Percentiles rank a stretch among this genome's conserved stretches.
Conservation (phyloP, 2,329 filamentous ascomycete species). For the Penicillium oxalicum region DNA sequence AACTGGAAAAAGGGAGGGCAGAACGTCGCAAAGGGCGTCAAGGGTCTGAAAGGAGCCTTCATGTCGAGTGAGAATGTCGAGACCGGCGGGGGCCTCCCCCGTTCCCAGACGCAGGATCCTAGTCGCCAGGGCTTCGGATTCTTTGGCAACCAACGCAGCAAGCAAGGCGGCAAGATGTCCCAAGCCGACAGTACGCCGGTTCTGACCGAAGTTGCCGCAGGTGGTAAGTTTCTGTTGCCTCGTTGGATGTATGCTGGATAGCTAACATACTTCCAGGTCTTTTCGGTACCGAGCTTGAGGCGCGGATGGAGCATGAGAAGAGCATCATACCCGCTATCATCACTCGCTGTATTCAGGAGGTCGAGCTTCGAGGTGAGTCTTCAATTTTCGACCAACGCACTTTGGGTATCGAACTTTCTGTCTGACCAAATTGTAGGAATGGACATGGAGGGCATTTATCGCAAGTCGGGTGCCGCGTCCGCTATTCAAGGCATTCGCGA, state of each 20-base stretch:
- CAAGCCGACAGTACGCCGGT: conserved; percentile 41
- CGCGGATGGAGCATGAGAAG: conserved; percentile 81
- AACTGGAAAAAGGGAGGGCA: conserved; percentile 98
- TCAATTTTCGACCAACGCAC: neutral
- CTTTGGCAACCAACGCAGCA: conserved; percentile 52
- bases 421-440: conserved; percentile 48
- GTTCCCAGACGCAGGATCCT: conserved; percentile 40
- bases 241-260: conserved; percentile 4
- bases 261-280: conserved; percentile 43
- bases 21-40: conserved; percentile 89
- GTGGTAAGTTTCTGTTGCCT: conserved; percentile 29
- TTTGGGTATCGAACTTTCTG: conserved; percentile 10
- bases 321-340: conserved; percentile 86
- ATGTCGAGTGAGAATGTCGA: conserved; percentile 58
- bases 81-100: conserved; percentile 25
- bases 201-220: conserved; percentile 32
- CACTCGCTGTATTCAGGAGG: conserved; percentile 90
- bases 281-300: conserved; percentile 83
- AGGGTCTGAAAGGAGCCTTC: conserved; percentile 89
- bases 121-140: conserved; percentile 63
- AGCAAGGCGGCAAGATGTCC: conserved; percentile 37
- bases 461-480: conserved; percentile 89
- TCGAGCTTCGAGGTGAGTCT: conserved; percentile 69
- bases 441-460: conserved; percentile 95
- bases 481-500: conserved; percentile 86